A percentile compares a stretch with the other conserved stretches of the same genome.
phyloP scores from a whole-genome alignment of 352 stramenopile genomes.

The Aphanomyces euteiches region DNA sequence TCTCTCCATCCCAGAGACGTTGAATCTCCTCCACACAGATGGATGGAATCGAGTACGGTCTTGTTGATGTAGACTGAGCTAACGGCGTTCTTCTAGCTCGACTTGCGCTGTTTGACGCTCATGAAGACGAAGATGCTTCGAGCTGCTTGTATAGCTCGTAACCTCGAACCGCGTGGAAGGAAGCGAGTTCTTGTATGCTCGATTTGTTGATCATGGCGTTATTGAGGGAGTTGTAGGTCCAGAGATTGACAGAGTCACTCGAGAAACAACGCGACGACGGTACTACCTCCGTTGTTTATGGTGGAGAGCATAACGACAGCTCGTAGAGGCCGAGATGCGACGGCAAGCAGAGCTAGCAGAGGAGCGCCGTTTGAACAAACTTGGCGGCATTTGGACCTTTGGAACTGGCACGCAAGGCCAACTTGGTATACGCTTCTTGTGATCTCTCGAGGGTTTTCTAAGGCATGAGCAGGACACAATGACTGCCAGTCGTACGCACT shows the following conservation, averaged over 20 bases:
- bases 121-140: constrained; percentile 84
- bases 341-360: constrained; percentile 64
- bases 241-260: constrained; percentile 56
- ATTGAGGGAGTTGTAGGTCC: constrained; percentile 31
- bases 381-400: constrained; percentile 80
- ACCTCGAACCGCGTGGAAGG: constrained; percentile 56
- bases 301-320: background rate
- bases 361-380: constrained; percentile 68
- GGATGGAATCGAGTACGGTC: constrained; percentile 58
- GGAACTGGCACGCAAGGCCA: constrained; percentile 67
- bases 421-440: constrained; percentile 35
- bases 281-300: constrained; percentile 24
- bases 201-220: background rate
- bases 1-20: constrained; percentile 56
- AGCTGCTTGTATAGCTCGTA: constrained; percentile 66
- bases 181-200: constrained; percentile 49
- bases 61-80: background rate
- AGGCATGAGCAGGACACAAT: constrained; percentile 41
- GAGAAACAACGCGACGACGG: constrained; percentile 53
- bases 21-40: constrained; percentile 61
- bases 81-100: constrained; percentile 41
- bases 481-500: constrained; percentile 55
- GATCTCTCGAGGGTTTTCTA: background rate
- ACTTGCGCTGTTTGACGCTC: constrained; percentile 70
- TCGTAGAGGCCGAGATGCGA: constrained; percentile 51